A percentile compares a stretch with the other conserved stretches of the same genome.
Conservation (phyloP, 2,329 filamentous ascomycete genomes). For the Cryphonectria parasitica region DNA sequence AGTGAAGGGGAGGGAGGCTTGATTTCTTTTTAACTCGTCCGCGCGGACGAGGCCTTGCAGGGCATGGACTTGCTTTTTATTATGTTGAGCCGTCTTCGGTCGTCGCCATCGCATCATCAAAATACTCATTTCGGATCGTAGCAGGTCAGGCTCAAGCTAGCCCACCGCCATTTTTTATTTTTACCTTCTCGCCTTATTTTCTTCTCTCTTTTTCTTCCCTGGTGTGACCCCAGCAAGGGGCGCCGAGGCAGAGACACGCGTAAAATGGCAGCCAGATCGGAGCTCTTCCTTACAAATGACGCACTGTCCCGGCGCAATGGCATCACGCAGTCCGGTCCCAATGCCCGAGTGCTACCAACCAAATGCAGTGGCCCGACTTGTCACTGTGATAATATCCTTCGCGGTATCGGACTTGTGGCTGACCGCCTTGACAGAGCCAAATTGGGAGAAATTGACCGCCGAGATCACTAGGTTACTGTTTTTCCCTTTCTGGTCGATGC, state of each 20-base stretch:
- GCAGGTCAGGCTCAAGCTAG: background rate
- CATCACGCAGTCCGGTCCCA: constrained; percentile 11
- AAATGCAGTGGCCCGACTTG: constrained; percentile 14
- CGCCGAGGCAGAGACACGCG: constrained; percentile 4
- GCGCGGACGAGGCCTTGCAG: background rate
- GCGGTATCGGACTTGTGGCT: background rate
- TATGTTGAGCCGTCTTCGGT: background rate
- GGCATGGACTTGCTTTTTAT: background rate
- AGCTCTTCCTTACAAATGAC: constrained; percentile 11
- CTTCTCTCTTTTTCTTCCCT: background rate
- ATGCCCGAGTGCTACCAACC: constrained; percentile 22
- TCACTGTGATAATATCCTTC: background rate
- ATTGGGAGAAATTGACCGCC: background rate
- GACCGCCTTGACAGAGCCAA: background rate
- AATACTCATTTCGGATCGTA: background rate
- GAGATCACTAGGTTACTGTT: background rate
- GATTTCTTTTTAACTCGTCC: background rate
- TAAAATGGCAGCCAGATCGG: background rate
- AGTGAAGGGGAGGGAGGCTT: background rate
- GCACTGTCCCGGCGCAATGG: constrained; percentile 16
- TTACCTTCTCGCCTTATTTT: too few species aligned
- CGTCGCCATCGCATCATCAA: background rate
- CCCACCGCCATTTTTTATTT: too few species aligned
- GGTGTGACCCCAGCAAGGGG: background rate
- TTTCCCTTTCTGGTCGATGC: background rate